phyloP scores from a whole-genome alignment of 805 yeast species.

The Teunomyces stri region DNA sequence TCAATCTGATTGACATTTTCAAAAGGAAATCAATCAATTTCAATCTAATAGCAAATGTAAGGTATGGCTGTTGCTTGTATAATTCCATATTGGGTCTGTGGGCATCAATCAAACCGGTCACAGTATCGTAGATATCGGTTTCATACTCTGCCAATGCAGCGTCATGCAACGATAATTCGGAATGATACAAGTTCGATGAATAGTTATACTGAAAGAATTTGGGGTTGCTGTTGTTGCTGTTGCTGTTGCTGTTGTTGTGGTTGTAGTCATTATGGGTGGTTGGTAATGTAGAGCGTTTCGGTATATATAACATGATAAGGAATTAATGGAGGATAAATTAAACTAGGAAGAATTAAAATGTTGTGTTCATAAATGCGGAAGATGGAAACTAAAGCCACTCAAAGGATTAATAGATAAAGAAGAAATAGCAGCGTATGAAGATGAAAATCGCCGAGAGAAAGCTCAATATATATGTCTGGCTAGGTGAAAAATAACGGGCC shows the following conservation, averaged over 20 bases:
- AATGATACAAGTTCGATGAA: slow-evolving; percentile 47
- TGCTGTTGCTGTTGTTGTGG: background rate
- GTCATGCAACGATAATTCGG: slow-evolving; percentile 50
- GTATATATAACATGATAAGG: background rate
- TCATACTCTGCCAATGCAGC: slow-evolving; percentile 49
- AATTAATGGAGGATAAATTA: background rate
- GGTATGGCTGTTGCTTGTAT: slow-evolving; percentile 85
- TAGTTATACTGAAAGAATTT: slow-evolving; percentile 45
- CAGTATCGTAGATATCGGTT: slow-evolving; percentile 44
- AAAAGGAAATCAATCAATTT: slow-evolving; percentile 76
- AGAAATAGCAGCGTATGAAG: background rate
- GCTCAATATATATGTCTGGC: background rate
- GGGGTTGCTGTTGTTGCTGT: background rate
- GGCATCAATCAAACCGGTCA: slow-evolving; percentile 30
- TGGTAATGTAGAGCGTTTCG: background rate
- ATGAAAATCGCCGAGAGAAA: background rate
- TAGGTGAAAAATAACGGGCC: slow-evolving; percentile 2
- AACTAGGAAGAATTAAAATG: slow-evolving; percentile 1
- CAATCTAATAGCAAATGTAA: slow-evolving; percentile 69
- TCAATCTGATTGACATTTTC: slow-evolving; percentile 63
- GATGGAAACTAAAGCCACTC: background rate
- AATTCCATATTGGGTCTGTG: slow-evolving; percentile 51
- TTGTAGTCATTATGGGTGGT: background rate
- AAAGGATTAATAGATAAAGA: background rate
- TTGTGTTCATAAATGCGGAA: background rate